Base-by-base conservation (phyloP, 1,139 yeast species). In the Scheffersomyces parashehatae region DNA sequence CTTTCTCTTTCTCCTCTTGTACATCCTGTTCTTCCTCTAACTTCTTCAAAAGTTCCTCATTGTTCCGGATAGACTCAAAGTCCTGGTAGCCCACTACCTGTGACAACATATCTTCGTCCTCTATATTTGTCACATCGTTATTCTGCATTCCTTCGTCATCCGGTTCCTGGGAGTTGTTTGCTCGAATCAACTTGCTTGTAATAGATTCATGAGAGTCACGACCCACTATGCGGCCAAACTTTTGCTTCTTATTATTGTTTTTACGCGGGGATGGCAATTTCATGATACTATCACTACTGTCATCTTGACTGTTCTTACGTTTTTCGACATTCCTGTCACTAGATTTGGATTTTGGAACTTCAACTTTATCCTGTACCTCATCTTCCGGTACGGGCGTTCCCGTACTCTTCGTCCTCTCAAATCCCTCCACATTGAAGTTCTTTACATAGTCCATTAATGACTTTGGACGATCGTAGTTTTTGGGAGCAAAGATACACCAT, bases 401-500 rank as follows among this genome's bases (percentile, higher is more conserved):
- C 3, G 30, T 13, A 30, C 35, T 39, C 29, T 33, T 42, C 5
- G 35, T 28, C 10, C 20, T 26, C 11, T 42, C 40, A 33, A 40
- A 26, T 26, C 46, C 46, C 28, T 41, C 40, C 24, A 43, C 47
- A 30, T 45, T 46, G 39, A 53, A 39, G 35, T 48, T 57, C 34
- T 62, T 59, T 15, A 66, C 64, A 42, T 65, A 70, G 37, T 70
- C 74, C 48, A 70, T 46, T 37, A 70, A 56, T 10, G 70, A 62
- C 34, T 56, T 59, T 0, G 72, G 67, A 15, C 62, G 48, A 13
- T 43, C 40, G 28, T 42, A 48, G 14, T 51, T 41, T 33, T 50
- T 58, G 4, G 81, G 81, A 6, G 80, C 80, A 58, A 66, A 79
- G 3, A 81, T 59, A 52, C 85, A 79, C 84, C 85, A 80, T 35